Evolutionary conservation across 2,329 filamentous ascomycete species (phyloP), one percentile per base, ranked within the genome.

Genomic region (Coniochaeta sp.): DNA sequence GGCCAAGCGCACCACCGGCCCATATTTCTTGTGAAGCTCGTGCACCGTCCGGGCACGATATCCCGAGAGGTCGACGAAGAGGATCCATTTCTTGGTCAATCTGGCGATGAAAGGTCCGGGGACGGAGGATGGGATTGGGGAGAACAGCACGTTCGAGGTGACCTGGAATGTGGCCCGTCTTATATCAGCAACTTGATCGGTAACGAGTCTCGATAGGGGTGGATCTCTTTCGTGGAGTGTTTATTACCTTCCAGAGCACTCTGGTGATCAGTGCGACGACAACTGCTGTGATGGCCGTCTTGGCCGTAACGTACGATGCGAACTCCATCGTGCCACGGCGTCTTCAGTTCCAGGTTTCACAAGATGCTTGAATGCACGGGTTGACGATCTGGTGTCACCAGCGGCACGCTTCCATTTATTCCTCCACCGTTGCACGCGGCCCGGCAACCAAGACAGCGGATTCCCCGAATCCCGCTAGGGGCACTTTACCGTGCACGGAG

Each of bases 81-180:
- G 18, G 32, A 53, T 45, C 51, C 51, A 53, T 50, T 53, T 53
- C 46, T 13, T 45, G 22, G 51, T 50, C 24, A 53, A 13, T 13
- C 51, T 35, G 13, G 51, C 51, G 48, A 50, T 20, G 33, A 53
- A 38, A 3, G 51, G 51, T 14, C 51, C 51, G 2, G 51, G 51
- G 14, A 53, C 48, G 6, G 47, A 50, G 4, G 51, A 46, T 4
- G 51, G 51, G 48, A 53, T 50, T 9, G 51, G 47, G 27, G 51
- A 53, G 24, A 31, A 31, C 18, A 53, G 20, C 33, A 53, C 12
- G 48, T 53, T 53, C 4, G 14, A 18, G 18, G 42, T 31, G 14
- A 53, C 10, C 38, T 42, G 20, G 8, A 18, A 26, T 2, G 12
- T 12, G 27, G 12, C 27, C 6, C 27, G 12, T 6, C 48, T 50